Evolutionary conservation across 352 stramenopile species (phyloP).

Genomic region (Phytophthora meadii): DNA sequence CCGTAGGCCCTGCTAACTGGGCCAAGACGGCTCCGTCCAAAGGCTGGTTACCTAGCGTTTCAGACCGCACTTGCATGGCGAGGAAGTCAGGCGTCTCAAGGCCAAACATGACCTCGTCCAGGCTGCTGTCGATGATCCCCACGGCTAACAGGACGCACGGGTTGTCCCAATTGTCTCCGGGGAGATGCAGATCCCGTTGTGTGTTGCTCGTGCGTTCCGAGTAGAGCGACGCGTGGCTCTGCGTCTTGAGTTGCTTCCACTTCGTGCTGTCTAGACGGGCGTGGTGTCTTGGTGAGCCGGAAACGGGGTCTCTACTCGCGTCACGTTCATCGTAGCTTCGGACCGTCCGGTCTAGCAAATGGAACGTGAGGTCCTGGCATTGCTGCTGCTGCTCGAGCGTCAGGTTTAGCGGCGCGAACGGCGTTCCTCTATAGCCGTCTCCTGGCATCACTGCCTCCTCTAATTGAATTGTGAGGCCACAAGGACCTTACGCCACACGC

Average conservation of each 20-base stretch:
- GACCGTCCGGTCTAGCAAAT: conserved; percentile 26
- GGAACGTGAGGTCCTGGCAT: conserved; percentile 18
- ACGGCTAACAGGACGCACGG: conserved; percentile 17
- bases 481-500: neutral
- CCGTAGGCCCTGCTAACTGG: conserved; percentile 28
- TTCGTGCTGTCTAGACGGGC: conserved; percentile 3
- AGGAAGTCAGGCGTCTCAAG: conserved; percentile 15
- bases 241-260: conserved; percentile 26
- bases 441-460: neutral
- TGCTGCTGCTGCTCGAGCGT: conserved; percentile 14
- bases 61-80: conserved; percentile 20
- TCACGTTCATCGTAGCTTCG: conserved; percentile 21
- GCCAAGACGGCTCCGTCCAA: conserved; percentile 24
- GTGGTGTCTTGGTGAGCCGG: conserved; percentile 9
- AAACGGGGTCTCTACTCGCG: neutral
- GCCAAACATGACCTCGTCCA: conserved; percentile 26
- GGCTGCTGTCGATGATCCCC: conserved; percentile 6
- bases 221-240: conserved; percentile 24
- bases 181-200: conserved; percentile 3
- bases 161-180: conserved; percentile 12
- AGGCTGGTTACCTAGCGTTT: neutral
- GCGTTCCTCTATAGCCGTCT: neutral
- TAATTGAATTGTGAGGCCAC: conserved; percentile 12
- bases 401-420: conserved; percentile 17
- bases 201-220: conserved; percentile 6